Base-by-base conservation (phyloP, 2,329 filamentous ascomycete species). In the Cytospora schulzeri region DNA sequence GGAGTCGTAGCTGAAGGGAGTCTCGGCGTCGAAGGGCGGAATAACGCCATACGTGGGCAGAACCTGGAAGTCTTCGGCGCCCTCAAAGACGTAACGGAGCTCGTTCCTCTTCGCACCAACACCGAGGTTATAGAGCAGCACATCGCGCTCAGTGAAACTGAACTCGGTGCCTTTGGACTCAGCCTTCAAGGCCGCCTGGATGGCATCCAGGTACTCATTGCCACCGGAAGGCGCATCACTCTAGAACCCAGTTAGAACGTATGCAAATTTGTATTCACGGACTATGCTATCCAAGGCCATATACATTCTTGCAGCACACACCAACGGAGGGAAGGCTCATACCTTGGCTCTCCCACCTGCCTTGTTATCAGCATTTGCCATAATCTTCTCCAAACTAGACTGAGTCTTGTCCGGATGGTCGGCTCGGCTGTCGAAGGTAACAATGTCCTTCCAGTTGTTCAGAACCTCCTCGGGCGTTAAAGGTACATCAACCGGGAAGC, bases 31-130 rank as follows among this genome's bases (percentile, higher is more conserved):
- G 81, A 98, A 97, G 72, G 89, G 91, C n/a, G 95, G 95, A 72
- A 99, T 89, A 68, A 98, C 95, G 76, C 93, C 95, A 73, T 91
- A 99, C n/a, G 93, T 96, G 60, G 95, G 95, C 60, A 98, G 83
- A 60, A 92, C 89, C 76, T 97, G 92, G 87, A 99, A 99, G 76
- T 95, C 85, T 62, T 97, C 93, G 73, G 88, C 81, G 73, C 92
- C 91, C 83, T 99, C 95, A 74, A 92, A 99, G 68, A 97, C 89
- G 71, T 96, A 89, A 68, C 89, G 86, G 48, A 99, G 85, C 67
- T 99, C 92, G 33, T 87, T 92, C 70, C 91, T 88, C 83, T 96
- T 97, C 69, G 94, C 93, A 64, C 95, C 95, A 67, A 99, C 79
- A 66, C 94, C 94, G 51, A 99, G 84, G 80, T 97, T 98, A 85